Conservation (phyloP, 306 rosid genomes). For the Calophaca sinica region DNA sequence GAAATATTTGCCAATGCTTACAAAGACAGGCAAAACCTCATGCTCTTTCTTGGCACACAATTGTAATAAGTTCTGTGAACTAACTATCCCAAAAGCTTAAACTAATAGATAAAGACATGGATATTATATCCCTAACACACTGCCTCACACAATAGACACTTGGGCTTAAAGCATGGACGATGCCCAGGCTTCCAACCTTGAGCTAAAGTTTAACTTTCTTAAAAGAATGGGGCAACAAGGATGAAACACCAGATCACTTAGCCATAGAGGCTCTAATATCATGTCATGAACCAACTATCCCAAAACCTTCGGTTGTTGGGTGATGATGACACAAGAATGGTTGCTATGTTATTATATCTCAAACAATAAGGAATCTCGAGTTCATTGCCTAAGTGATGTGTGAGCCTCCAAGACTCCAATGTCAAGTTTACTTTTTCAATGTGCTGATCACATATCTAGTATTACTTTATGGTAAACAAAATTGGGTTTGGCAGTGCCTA, state of each 20-base stretch:
- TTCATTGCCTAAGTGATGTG: neutral
- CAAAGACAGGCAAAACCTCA: neutral
- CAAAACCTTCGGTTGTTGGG: neutral
- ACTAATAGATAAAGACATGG: neutral
- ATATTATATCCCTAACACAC: neutral
- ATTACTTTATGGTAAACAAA: constrained; percentile 16
- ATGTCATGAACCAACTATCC: neutral
- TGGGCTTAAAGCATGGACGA: neutral
- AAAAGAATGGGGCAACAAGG: neutral
- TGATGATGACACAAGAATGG: neutral
- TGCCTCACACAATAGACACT: neutral
- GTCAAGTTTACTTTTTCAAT: constrained; percentile 5
- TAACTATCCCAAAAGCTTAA: neutral
- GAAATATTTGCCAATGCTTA: neutral
- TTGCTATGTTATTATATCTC: neutral
- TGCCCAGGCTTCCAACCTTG: no score
- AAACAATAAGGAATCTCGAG: constrained; percentile 4
- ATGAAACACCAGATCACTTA: neutral
- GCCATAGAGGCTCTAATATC: neutral
- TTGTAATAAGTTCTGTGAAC: neutral
- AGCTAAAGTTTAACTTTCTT: no score
- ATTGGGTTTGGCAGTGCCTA: constrained; percentile 9
- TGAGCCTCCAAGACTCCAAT: constrained; percentile 8
- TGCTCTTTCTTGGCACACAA: constrained; percentile 5
- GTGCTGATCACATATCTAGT: constrained; percentile 3